Evolutionary conservation across 352 stramenopile genomes (phyloP).

Genomic region (Phytophthora cactorum): DNA sequence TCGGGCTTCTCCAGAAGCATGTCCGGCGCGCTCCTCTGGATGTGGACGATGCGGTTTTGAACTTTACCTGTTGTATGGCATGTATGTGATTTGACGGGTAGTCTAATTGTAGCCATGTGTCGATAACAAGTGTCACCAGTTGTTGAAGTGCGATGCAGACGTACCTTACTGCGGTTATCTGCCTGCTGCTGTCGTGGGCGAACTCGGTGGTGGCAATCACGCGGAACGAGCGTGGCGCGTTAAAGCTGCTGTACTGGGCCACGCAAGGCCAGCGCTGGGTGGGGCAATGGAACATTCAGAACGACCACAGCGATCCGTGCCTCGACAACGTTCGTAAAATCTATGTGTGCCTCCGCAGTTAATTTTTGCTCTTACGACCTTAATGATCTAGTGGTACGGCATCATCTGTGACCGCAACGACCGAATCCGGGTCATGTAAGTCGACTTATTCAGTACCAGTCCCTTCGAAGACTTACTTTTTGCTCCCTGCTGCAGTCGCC

Average conservation of each 20-base stretch:
- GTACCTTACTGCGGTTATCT: neutral
- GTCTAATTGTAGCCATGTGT: constrained; percentile 29
- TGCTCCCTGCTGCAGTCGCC: constrained; percentile 30
- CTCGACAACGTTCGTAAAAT: constrained; percentile 40
- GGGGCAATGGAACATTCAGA: constrained; percentile 68
- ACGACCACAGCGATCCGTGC: constrained; percentile 70
- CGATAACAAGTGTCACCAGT: constrained; percentile 2
- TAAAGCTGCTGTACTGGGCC: constrained; percentile 74
- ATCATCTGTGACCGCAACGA: constrained; percentile 59
- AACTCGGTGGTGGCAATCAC: constrained; percentile 13
- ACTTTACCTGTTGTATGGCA: no score
- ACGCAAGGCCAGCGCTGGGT: constrained; percentile 59
- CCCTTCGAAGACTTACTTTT: neutral
- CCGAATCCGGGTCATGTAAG: constrained; percentile 65
- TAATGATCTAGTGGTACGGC: constrained; percentile 58
- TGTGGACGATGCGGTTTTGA: neutral
- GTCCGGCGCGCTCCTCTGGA: constrained; percentile 2
- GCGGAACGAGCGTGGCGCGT: constrained; percentile 60
- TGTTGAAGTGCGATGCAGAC: constrained; percentile 3
- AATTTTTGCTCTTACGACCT: neutral
- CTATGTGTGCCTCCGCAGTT: neutral
- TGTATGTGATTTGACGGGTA: neutral
- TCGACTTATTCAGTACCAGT: neutral
- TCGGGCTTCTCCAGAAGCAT: constrained; percentile 89
- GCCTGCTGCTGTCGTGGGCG: constrained; percentile 13